These are phyloP conservation scores for Yamadazyma philogaea DNA, from an alignment of 805 yeast species.

Conservation along the genomic window DNA sequence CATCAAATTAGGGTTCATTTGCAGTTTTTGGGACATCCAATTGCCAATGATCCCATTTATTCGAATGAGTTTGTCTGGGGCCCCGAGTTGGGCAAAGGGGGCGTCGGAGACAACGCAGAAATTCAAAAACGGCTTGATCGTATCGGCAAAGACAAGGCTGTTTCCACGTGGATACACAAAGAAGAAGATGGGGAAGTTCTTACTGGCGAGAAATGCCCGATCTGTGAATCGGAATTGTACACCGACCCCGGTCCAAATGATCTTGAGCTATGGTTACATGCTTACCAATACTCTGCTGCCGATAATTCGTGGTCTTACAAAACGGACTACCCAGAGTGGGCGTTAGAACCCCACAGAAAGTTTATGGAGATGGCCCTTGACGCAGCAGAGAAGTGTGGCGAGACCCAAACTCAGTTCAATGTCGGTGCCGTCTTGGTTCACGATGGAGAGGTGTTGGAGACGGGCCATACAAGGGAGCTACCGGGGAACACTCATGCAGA, in stretches of 20 bases:
- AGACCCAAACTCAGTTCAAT: constrained; percentile 80
- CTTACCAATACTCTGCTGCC: constrained; percentile 68
- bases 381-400: constrained; percentile 77
- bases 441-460: constrained; percentile 58
- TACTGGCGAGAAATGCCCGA: constrained; percentile 55
- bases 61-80: constrained; percentile 86
- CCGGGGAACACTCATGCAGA: constrained; percentile 98
- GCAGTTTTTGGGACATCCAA: constrained; percentile 59
- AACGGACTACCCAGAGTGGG: constrained; percentile 84
- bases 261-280: constrained; percentile 87
- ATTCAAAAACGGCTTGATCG: constrained; percentile 51
- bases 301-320: constrained; percentile 65
- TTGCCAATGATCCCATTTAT: constrained; percentile 66
- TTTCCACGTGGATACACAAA: constrained; percentile 67
- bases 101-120: constrained; percentile 46
- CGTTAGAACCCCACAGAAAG: constrained; percentile 51
- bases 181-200: constrained; percentile 64
- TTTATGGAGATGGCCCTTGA: constrained; percentile 75
- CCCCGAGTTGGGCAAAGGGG: constrained; percentile 58
- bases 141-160: constrained; percentile 67
- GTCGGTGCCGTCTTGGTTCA: constrained; percentile 88
- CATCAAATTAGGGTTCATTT: constrained; percentile 94
- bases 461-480: constrained; percentile 87
- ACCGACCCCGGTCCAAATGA: constrained; percentile 90
- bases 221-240: constrained; percentile 68